Evolutionary conservation across 1,284 basidiomycete species (phyloP).

Genomic region (Heterobasidion occidentale): DNA sequence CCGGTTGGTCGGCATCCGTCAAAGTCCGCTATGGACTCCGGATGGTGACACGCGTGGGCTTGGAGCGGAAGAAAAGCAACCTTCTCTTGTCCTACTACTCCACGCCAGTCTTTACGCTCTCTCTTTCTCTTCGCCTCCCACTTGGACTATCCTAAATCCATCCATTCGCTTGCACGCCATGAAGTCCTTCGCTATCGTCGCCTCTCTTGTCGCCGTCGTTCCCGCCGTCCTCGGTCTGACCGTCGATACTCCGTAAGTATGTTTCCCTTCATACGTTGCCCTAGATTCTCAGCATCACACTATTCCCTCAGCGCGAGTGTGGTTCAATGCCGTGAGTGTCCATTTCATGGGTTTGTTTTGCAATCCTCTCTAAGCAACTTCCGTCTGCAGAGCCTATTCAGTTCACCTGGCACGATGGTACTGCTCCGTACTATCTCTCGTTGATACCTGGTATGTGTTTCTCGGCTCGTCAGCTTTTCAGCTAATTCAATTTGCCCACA

Average conservation of each 20-base stretch:
- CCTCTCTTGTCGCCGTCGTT: constrained; percentile 36
- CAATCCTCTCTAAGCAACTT: not conserved
- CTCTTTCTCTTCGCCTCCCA: not conserved
- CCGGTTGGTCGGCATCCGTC: not conserved
- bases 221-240: constrained; percentile 41
- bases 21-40: not conserved
- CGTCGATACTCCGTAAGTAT: constrained; percentile 64
- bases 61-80: not conserved
- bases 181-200: constrained; percentile 39
- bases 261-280: not conserved
- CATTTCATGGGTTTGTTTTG: not conserved
- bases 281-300: no score
- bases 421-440: constrained; percentile 56
- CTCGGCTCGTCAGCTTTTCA: not conserved
- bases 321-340: constrained; percentile 45
- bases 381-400: constrained; percentile 44
- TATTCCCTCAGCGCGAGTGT: constrained; percentile 26
- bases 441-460: constrained; percentile 50
- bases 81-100: not conserved
- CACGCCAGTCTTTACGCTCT: not conserved
- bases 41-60: not conserved
- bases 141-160: constrained; percentile 1
- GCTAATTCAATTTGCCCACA: not conserved
- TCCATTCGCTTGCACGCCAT: constrained; percentile 27
- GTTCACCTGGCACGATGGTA: constrained; percentile 50